Evolutionary conservation across 1,284 basidiomycete species (phyloP), one percentile per base, ranked within the genome.

Genomic region (Amylostereum chailletii): DNA sequence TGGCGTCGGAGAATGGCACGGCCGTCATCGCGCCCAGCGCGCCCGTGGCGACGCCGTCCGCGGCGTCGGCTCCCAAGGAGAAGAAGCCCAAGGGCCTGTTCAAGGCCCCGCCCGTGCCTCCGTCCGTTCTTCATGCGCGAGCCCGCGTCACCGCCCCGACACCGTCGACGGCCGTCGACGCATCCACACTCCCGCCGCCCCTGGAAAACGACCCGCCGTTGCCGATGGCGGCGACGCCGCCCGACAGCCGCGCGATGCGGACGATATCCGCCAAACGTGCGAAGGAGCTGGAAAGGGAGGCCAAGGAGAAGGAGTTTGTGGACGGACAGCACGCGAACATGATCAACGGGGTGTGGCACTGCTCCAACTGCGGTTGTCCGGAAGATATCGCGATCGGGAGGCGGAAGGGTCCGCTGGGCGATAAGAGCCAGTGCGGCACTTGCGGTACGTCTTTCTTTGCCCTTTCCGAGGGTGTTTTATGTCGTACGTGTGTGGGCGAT

Each of bases 301-400:
- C 86, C 26, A 90, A 88, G 63, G 86, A 88, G 63, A 82, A 74
- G 59, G 87, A 89, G 63, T 88, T 80, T 59, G 81, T 79, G 33
- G 86, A 89, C 58, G 84, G 86, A 5, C 86, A 90, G 60, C 89
- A 90, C 58, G 74, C 83, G 40, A 90, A 90, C 60, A 74, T 80
- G 59, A 86, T 93, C 60, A 71, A 92, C 58, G 90, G 89, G 1
- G 74, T 86, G 2, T 95, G 92, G 92, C 90, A 92, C 68, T 95
- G 92, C 64, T 90, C 87, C 41, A 93, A 93, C 61, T 94, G 86
- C 56, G 92, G 92, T 19, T 88, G 88, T 60, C 91, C 93, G 0
- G 92, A 91, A 60, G 79, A 71, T 55, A 83, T 94, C 48, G 87
- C 91, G 2, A 72, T 91, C 47, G 90, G 91, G 6, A 72, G 87